Conservation (phyloP, 1,284 basidiomycete species). For the Kalmanozyma brasiliensis region DNA sequence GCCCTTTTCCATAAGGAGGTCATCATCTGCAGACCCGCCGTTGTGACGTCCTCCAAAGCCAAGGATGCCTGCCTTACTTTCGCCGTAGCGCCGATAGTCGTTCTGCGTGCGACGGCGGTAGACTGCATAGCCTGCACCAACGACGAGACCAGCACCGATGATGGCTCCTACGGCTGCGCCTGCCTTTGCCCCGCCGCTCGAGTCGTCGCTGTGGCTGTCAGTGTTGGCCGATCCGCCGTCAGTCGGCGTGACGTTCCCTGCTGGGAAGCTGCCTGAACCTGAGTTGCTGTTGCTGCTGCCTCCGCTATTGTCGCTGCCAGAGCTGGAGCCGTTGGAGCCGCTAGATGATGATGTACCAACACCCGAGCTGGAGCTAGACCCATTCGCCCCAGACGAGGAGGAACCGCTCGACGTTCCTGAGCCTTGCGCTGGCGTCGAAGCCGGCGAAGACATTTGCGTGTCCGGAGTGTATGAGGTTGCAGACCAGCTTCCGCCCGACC, state of each 20-base stretch:
- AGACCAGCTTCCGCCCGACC: conserved; percentile 53
- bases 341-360: conserved; percentile 6
- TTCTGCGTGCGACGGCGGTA: conserved; percentile 47
- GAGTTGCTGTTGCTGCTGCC: conserved; percentile 6
- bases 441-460: conserved; percentile 18
- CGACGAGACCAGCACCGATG: conserved; percentile 54
- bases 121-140: conserved; percentile 51
- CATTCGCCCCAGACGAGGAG: conserved; percentile 2
- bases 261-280: conserved; percentile 21
- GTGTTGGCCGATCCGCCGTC: conserved; percentile 6
- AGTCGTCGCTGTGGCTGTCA: background rate
- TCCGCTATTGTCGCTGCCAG: conserved; percentile 2
- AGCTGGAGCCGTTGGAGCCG: conserved; percentile 13
- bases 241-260: conserved; percentile 2
- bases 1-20: conserved; percentile 50
- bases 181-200: conserved; percentile 35
- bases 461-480: conserved; percentile 52
- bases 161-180: conserved; percentile 55
- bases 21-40: conserved; percentile 27
- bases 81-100: conserved; percentile 47
- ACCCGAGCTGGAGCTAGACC: conserved; percentile 19
- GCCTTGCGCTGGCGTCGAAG: background rate
- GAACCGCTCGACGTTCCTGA: conserved; percentile 2
- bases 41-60: conserved; percentile 23
- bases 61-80: conserved; percentile 40